Evolutionary conservation across 768 basidiomycete species (phyloP).

Genomic region (Serpula lacrymans): DNA sequence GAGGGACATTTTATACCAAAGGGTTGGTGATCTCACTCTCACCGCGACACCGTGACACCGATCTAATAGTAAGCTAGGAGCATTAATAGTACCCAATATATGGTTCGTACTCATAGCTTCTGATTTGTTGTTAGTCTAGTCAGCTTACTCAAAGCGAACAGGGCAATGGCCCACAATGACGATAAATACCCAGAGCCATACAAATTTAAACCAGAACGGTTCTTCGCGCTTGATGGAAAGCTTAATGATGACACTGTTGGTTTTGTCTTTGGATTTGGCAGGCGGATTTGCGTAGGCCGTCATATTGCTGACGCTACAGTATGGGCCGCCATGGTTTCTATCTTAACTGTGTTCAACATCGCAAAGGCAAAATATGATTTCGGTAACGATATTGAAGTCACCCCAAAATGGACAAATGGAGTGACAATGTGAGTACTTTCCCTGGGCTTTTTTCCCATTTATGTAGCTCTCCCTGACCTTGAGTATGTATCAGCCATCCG

Average conservation of each 20-base stretch:
- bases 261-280: slow-evolving; percentile 6
- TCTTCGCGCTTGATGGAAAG: neutral
- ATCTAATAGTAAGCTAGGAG: slow-evolving; percentile 14
- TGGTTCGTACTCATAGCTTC: slow-evolving; percentile 16
- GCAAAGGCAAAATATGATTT: slow-evolving; percentile 21
- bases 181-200: neutral
- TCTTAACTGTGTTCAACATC: slow-evolving; percentile 35
- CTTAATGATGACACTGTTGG: slow-evolving; percentile 2
- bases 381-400: slow-evolving; percentile 19
- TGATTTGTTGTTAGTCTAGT: too few species aligned
- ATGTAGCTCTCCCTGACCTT: too few species aligned
- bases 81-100: slow-evolving; percentile 25
- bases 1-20: slow-evolving; percentile 53
- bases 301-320: slow-evolving; percentile 41
- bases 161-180: neutral
- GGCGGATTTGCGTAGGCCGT: slow-evolving; percentile 9
- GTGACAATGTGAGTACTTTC: slow-evolving; percentile 23
- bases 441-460: too few species aligned
- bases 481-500: slow-evolving; percentile 3
- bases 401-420: slow-evolving; percentile 21
- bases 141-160: neutral
- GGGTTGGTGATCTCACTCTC: slow-evolving; percentile 28
- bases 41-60: too few species aligned
- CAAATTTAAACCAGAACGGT: neutral
- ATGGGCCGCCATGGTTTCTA: slow-evolving; percentile 30